phyloP scores from a whole-genome alignment of 306 rosid genomes.

The Cucurbita ficifolia region DNA sequence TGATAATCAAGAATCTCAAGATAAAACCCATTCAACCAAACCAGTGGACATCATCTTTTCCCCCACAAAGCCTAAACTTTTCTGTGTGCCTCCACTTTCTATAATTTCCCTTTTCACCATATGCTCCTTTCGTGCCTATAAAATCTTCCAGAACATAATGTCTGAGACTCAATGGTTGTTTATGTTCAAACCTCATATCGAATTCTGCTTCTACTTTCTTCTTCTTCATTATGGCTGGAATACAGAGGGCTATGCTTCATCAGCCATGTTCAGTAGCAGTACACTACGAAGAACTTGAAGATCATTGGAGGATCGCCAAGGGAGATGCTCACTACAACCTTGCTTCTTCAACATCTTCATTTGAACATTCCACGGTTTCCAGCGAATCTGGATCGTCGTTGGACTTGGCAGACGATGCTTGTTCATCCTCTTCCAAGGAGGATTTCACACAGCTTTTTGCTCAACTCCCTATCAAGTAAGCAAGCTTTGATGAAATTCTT shows the following conservation, averaged over 20 bases:
- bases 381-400: conserved; percentile 16
- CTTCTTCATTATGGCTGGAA: conserved; percentile 11
- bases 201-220: not conserved
- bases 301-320: not conserved
- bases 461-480: conserved; percentile 39
- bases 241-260: conserved; percentile 4
- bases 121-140: too few species aligned
- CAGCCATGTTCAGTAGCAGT: not conserved
- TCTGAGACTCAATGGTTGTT: not conserved
- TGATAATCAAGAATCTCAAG: conserved; percentile 39
- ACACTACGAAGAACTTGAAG: not conserved
- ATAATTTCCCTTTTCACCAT: not conserved
- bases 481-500: not conserved
- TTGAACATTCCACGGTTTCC: conserved; percentile 8
- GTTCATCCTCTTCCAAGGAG: conserved; percentile 10
- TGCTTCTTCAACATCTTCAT: conserved; percentile 12
- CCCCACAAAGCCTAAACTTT: too few species aligned
- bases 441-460: conserved; percentile 33
- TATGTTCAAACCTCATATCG: not conserved
- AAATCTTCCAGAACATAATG: not conserved
- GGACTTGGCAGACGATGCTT: conserved; percentile 25
- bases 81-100: too few species aligned
- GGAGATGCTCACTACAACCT: not conserved
- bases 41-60: not conserved
- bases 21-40: conserved; percentile 12